A percentile compares a stretch with the other conserved stretches of the same genome.
These are phyloP conservation scores for Chlamydomonas reinhardtii DNA, from an alignment of 163 green algal species.

Conservation along the genomic window DNA sequence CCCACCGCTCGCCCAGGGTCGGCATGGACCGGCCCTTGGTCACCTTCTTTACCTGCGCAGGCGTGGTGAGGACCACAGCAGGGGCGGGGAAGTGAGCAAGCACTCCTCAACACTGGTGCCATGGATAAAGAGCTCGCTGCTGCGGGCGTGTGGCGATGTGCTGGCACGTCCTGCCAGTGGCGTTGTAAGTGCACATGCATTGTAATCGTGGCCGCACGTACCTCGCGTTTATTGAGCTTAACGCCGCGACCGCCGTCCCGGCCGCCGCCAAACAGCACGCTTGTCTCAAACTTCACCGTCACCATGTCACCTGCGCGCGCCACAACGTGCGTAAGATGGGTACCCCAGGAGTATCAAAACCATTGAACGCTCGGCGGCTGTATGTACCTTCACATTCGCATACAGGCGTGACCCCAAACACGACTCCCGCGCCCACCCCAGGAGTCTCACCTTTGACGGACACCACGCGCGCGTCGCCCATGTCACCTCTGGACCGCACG, in stretches of 20 bases:
- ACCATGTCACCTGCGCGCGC: neutral
- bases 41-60: neutral
- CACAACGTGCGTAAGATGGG: neutral
- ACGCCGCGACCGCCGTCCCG: neutral
- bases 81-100: too few species aligned
- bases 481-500: constrained; percentile 2
- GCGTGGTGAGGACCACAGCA: too few species aligned
- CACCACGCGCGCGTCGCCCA: constrained; percentile 11
- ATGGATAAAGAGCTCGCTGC: too few species aligned
- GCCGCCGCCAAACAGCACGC: neutral
- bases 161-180: too few species aligned
- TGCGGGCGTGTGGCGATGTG: too few species aligned
- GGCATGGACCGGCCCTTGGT: too few species aligned
- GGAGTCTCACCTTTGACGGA: constrained; percentile 12
- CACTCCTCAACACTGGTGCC: too few species aligned
- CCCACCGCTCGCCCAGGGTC: too few species aligned
- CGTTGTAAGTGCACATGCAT: too few species aligned
- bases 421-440: neutral
- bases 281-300: neutral
- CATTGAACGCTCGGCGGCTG: too few species aligned
- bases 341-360: too few species aligned
- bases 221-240: neutral
- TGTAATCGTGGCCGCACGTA: neutral
- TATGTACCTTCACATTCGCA: too few species aligned
- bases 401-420: neutral